A percentile compares a stretch with the other conserved stretches of the same genome.
Evolutionary conservation across 805 yeast genomes (phyloP).

Genomic region (Sugiyamaella mastotermitis): DNA sequence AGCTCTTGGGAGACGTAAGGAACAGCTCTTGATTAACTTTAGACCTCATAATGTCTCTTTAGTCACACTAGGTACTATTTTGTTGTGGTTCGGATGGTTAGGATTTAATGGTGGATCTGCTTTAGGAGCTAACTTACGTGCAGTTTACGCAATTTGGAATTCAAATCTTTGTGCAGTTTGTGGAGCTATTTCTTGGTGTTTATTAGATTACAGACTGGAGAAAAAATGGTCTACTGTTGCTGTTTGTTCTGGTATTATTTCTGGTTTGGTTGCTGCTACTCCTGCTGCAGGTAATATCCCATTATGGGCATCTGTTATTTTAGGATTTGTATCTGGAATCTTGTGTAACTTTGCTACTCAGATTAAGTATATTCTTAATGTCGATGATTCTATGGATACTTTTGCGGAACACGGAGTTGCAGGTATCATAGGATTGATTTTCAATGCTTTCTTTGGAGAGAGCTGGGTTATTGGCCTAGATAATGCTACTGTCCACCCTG

Average conservation of each 20-base stretch:
- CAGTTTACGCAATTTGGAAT: conserved; percentile 87
- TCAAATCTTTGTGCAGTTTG: conserved; percentile 84
- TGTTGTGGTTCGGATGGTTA: conserved; percentile 94
- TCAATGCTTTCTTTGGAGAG: conserved; percentile 80
- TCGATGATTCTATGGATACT: conserved; percentile 91
- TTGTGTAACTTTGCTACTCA: conserved; percentile 89
- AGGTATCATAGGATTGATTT: conserved; percentile 83
- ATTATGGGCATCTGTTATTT: conserved; percentile 80
- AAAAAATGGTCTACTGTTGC: conserved; percentile 93
- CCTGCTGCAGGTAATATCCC: conserved; percentile 92
- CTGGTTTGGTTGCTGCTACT: conserved; percentile 95
- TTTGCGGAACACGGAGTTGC: conserved; percentile 99
- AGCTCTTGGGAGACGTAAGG: conserved; percentile 66
- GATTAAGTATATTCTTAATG: conserved; percentile 68
- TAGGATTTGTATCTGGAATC: conserved; percentile 75
- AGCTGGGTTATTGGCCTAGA: conserved; percentile 87
- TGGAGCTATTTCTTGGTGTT: conserved; percentile 89
- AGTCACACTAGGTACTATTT: conserved; percentile 79
- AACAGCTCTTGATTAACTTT: conserved; percentile 68
- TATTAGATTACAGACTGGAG: conserved; percentile 82
- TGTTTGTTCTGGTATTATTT: conserved; percentile 88
- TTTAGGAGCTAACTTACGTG: conserved; percentile 71
- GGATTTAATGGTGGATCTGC: conserved; percentile 93
- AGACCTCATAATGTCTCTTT: conserved; percentile 93
- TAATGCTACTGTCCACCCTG: conserved; percentile 73